Evolutionary conservation across 371 early-diverging fungal genomes (phyloP), one percentile per base, ranked within the genome.

Genomic region (Mortierella sp.): DNA sequence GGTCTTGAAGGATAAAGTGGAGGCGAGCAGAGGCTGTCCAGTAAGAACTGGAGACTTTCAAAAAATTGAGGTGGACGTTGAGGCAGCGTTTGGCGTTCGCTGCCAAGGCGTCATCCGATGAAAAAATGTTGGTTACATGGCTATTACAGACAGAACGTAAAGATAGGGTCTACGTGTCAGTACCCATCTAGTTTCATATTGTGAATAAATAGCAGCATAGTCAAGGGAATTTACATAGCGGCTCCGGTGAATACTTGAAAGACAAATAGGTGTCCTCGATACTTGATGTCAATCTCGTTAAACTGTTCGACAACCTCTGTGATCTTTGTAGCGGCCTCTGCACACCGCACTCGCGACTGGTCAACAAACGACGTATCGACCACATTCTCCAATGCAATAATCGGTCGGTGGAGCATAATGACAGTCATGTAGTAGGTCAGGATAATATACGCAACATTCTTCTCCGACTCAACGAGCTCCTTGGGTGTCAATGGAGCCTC

Each of bases 351-450:
- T n/a, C 44, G 58, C 18, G 75, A 74, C 35, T 58, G 56, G 4
- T 58, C 44, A 58, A 44, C 14, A 18, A 63, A 74, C 8, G 56
- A 32, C 2, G 75, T 48, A 29, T 74, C 63, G 24, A 74, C 48
- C 3, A 74, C 44, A n/a, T 46, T 46, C 63, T 74, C 75, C 12
- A 74, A 44, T 0, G 75, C 60, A 35, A 74, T n/a, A 27, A 74
- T 74, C 18, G 75, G 63, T n/a, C 75, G 63, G 46, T 74, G 75
- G 8, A 74, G 75, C n/a, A 48, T 38, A 46, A 60, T 60, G 38
- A 74, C 63, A 6, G 75, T 74, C 60, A 60, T 74, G 60, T 74
- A 74, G 32, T 44, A 60, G 58, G 46, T 74, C 29, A 74, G 35
- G 27, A 58, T 27, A 49, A 58, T 63, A 18, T 44, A 74, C 18